Evolutionary conservation across 192 early-diverging fungal species (phyloP).

Genomic region (Backusella liffmaniae): DNA sequence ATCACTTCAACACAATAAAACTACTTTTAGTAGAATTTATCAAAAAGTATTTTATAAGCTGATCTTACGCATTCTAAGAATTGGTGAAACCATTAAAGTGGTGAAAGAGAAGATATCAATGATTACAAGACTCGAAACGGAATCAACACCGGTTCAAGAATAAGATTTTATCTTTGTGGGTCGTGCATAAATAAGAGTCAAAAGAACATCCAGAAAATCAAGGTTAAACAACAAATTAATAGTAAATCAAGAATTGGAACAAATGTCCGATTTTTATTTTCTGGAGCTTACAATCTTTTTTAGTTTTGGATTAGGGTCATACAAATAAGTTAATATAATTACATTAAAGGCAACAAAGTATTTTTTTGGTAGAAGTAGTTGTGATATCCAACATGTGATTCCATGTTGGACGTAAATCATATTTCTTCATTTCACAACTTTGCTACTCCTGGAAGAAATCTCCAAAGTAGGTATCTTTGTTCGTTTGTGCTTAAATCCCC

Average conservation of each 20-base stretch:
- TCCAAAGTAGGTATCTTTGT: neutral
- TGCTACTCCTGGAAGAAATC: neutral
- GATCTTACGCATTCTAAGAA: neutral
- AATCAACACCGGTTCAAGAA: neutral
- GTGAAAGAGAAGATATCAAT: neutral
- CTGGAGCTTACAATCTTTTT: neutral
- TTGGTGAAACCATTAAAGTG: neutral
- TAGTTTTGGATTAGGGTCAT: neutral
- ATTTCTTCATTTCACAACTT: neutral
- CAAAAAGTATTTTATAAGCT: neutral
- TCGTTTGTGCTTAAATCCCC: neutral
- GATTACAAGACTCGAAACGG: neutral
- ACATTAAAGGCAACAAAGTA: neutral
- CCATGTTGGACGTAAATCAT: neutral
- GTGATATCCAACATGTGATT: neutral
- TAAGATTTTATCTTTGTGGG: neutral
- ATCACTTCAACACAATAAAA: neutral
- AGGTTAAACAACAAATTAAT: neutral
- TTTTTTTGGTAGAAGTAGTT: neutral
- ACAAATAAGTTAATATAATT: neutral
- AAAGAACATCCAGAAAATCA: neutral
- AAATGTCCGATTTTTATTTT: neutral
- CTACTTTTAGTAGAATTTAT: neutral
- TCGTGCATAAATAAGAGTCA: neutral
- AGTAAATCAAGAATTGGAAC: neutral